These are phyloP conservation scores for Colletotrichum chlorophyti DNA, from an alignment of 2,329 filamentous ascomycete genomes.

Conservation along the genomic window DNA sequence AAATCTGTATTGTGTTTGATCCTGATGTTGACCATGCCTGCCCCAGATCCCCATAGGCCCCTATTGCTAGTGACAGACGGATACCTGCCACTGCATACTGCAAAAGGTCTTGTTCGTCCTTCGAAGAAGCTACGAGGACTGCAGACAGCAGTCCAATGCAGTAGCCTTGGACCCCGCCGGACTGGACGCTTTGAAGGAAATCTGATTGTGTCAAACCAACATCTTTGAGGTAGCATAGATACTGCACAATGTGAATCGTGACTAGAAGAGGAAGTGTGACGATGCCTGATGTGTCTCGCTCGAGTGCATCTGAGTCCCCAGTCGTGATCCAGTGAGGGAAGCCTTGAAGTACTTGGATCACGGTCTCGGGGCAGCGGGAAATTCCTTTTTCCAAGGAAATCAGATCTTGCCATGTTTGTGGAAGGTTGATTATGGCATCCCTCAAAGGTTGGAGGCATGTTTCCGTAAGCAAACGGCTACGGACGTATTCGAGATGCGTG, in stretches of 20 bases:
- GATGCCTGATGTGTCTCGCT: not conserved
- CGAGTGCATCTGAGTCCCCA: not conserved
- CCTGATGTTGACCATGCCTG: not conserved
- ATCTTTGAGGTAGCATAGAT: not conserved
- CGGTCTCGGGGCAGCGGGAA: no score
- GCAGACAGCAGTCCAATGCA: slow-evolving; percentile 30
- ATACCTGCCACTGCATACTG: slow-evolving; percentile 19
- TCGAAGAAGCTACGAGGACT: slow-evolving; percentile 22
- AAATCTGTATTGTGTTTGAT: not conserved
- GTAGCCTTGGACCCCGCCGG: slow-evolving; percentile 28
- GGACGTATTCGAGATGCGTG: slow-evolving; percentile 22
- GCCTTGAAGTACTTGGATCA: not conserved
- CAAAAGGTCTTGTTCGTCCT: slow-evolving; percentile 22
- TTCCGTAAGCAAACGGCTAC: slow-evolving; percentile 4
- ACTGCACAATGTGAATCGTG: not conserved
- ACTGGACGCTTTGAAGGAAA: not conserved
- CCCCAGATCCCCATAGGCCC: slow-evolving; percentile 28
- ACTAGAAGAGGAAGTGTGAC: not conserved
- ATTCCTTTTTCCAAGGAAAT: no score
- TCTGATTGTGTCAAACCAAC: not conserved
- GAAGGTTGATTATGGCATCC: not conserved
- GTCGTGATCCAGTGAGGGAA: not conserved
- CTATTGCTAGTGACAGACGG: slow-evolving; percentile 26
- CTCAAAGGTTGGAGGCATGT: not conserved
- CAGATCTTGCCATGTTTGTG: not conserved